Conservation (phyloP, 148 eudicot genomes). For the Chenopodium quinoa region DNA sequence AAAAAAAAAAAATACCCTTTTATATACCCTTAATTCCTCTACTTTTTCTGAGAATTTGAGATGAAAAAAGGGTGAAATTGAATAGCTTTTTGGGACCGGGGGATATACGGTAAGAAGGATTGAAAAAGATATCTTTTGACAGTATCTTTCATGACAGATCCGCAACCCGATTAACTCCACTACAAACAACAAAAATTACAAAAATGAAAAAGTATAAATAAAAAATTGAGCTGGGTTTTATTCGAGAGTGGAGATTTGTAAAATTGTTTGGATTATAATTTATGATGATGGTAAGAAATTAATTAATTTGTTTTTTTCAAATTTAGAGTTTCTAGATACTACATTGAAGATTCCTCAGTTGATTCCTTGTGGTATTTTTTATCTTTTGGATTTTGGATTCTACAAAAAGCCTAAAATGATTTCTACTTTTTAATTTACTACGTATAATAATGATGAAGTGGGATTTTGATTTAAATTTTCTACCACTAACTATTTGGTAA, state of each 20-base stretch:
- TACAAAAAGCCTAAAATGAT: neutral
- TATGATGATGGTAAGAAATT: neutral
- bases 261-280: no score
- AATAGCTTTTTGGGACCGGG: conserved; percentile 2
- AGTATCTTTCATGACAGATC: conserved; percentile 30
- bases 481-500: neutral
- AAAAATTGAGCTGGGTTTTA: no score
- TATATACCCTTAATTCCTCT: neutral
- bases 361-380: neutral
- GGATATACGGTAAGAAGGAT: neutral
- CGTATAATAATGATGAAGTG: neutral
- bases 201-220: neutral
- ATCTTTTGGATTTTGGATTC: neutral
- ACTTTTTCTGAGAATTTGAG: neutral
- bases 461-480: neutral
- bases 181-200: conserved; percentile 4
- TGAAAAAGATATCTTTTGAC: conserved; percentile 35
- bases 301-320: neutral
- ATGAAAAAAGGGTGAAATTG: conserved; percentile 4
- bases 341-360: conserved; percentile 9
- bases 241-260: neutral
- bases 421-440: neutral
- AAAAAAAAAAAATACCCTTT: neutral
- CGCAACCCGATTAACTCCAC: neutral
- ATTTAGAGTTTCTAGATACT: neutral